These are phyloP conservation scores for Fusarium udum DNA, from an alignment of 2,329 filamentous ascomycete genomes.

Conservation along the genomic window DNA sequence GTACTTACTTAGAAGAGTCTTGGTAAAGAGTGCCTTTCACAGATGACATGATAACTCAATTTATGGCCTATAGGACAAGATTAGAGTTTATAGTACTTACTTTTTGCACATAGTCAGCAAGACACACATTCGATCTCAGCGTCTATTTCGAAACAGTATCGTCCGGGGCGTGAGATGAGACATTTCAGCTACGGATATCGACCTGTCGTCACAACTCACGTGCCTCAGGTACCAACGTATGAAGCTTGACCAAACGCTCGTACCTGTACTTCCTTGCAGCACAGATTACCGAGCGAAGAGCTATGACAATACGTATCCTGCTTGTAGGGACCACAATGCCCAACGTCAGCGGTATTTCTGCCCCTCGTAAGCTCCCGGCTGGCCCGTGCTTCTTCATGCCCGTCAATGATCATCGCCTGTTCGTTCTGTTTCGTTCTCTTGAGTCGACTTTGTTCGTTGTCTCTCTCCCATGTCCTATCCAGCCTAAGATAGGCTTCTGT, in stretches of 20 bases:
- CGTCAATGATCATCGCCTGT: constrained; percentile 27
- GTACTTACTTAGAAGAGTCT: not conserved
- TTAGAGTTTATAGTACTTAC: not conserved
- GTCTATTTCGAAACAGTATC: constrained; percentile 1
- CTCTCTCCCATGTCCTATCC: not conserved
- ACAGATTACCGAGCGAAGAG: constrained; percentile 14
- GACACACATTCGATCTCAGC: not conserved
- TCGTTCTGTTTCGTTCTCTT: constrained; percentile 12
- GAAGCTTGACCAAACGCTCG: constrained; percentile 1
- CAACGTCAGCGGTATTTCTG: constrained; percentile 39
- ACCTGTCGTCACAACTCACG: constrained; percentile 29
- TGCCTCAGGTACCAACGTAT: constrained; percentile 6
- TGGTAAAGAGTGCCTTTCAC: not conserved
- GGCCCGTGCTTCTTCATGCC: constrained; percentile 35
- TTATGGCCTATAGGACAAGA: not conserved
- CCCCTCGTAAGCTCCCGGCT: constrained; percentile 37
- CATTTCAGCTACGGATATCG: constrained; percentile 13
- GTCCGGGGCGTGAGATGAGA: constrained; percentile 23
- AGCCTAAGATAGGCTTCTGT: not conserved
- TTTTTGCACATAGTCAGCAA: constrained; percentile 7
- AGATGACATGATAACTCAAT: not conserved
- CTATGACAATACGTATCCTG: constrained; percentile 18
- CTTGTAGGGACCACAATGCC: not conserved
- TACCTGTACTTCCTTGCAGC: constrained; percentile 19
- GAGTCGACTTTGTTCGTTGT: constrained; percentile 5